Base-by-base conservation (phyloP, 345 rosid species). In the Nasturtium officinale region DNA sequence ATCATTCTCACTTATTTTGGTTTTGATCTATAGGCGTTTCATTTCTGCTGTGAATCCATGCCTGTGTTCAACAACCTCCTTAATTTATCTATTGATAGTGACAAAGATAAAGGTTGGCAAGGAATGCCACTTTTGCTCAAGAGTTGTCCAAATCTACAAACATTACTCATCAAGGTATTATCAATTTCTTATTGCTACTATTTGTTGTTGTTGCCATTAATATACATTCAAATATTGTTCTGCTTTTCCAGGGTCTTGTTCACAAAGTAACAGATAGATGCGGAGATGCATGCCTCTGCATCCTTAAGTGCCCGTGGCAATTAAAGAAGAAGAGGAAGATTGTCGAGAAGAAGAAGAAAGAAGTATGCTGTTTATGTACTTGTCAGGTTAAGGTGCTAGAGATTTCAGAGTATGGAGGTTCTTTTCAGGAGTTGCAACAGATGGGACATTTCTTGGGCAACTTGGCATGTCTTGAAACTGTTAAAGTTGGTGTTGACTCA, bases 331-430 rank as follows among this genome's bases (percentile, higher is more conserved):
- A 38, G 43, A 38, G 43, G 15, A 38, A 10, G 43, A 38, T 38
- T 38, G 43, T n/a, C n/a, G n/a, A n/a, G n/a, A n/a, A n/a, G n/a
- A n/a, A n/a, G n/a, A n/a, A 28, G 3, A 1, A 28, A 5, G 29
- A 33, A 33, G 37, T 20, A 48, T 9, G 54, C 9, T 20, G 28
- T 48, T 48, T 48, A 48, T 20, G 7, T 26, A 48, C 7, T 9
- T 48, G 54, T 48, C 28, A 48, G 9, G 54, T 48, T 23, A 48
- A 48, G 25, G 26, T 48, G 54, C 54, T 20, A 48, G 54, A 48
- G 54, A 20, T 48, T 48, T 48, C 54, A 20, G 25, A 20, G 26
- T 48, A 48, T 1, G 25, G 12, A 48, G 54, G 26, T 48, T 48
- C 28, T 20, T 20, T 20, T 48, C 53, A 48, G 20, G 53, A 48